A percentile compares a stretch with the other conserved stretches of the same genome.
phyloP scores from a whole-genome alignment of 2,329 filamentous ascomycete genomes.

The Coniochaeta hoffmannii region DNA sequence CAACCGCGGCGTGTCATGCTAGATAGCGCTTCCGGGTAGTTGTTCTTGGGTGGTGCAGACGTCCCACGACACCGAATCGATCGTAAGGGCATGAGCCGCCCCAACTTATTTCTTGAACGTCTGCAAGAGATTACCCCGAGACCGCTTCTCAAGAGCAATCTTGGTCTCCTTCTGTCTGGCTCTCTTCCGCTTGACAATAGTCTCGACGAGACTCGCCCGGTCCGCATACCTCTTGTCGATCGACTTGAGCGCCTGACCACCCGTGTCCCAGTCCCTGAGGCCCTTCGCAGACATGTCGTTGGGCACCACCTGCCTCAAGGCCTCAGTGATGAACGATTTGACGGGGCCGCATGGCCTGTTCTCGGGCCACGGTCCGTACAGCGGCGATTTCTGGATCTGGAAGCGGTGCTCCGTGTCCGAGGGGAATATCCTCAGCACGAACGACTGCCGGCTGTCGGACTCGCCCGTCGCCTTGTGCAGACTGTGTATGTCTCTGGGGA shows the following conservation, averaged over 20 bases:
- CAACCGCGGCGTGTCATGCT: no score
- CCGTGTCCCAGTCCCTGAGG: conserved; percentile 35
- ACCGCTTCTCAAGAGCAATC: background rate
- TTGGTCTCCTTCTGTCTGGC: background rate
- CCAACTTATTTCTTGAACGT: background rate
- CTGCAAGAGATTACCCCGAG: background rate
- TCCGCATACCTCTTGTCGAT: background rate
- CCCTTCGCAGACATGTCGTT: conserved; percentile 27
- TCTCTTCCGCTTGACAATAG: background rate
- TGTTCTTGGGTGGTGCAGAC: no score
- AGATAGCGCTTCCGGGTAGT: no score
- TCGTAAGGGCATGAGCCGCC: no score
- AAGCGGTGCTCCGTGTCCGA: conserved; percentile 27
- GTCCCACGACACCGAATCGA: no score
- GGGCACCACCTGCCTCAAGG: conserved; percentile 32
- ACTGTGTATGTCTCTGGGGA: background rate
- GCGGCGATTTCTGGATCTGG: conserved; percentile 25
- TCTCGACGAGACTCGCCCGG: background rate
- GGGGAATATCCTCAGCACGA: conserved; percentile 33
- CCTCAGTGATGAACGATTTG: conserved; percentile 27
- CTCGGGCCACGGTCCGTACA: conserved; percentile 35
- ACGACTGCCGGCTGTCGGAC: conserved; percentile 22
- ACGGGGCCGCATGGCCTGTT: conserved; percentile 11
- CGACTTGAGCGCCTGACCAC: conserved; percentile 15
- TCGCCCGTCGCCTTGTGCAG: background rate